phyloP scores from a whole-genome alignment of 2,329 filamentous ascomycete species.

The Clarireedia monteithiana region DNA sequence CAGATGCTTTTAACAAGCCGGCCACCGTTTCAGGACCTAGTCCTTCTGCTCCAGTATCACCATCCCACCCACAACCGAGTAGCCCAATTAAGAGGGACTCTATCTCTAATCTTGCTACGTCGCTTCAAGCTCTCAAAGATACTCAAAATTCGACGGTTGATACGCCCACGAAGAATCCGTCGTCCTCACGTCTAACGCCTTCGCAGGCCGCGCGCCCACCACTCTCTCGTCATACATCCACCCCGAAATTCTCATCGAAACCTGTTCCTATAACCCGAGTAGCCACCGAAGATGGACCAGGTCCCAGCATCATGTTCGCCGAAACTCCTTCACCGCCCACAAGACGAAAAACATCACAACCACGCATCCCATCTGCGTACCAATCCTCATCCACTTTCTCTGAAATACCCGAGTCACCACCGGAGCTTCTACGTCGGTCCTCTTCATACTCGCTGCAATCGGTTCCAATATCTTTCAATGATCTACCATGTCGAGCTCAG shows the following conservation, averaged over 20 bases:
- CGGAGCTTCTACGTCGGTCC: slow-evolving; percentile 24
- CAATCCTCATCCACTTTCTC: slow-evolving; percentile 15
- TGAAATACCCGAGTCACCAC: slow-evolving; percentile 42
- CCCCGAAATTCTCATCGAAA: slow-evolving; percentile 25
- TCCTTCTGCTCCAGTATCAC: slow-evolving; percentile 1
- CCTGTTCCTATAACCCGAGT: slow-evolving; percentile 32
- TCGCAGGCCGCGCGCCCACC: slow-evolving; percentile 40
- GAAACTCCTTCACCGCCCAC: slow-evolving; percentile 18
- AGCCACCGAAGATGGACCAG: slow-evolving; percentile 54
- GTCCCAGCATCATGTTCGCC: slow-evolving; percentile 62
- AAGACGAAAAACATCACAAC: slow-evolving; percentile 26
- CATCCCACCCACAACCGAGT: slow-evolving; percentile 6
- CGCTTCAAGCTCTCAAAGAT: slow-evolving; percentile 46
- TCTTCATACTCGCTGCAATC: slow-evolving; percentile 14
- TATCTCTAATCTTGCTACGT: slow-evolving; percentile 13
- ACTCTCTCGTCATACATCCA: slow-evolving; percentile 31
- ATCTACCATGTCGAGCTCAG: slow-evolving; percentile 20
- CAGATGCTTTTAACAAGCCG: neutral
- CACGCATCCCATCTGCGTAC: slow-evolving; percentile 17
- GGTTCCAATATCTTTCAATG: slow-evolving; percentile 23
- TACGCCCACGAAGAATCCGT: slow-evolving; percentile 35
- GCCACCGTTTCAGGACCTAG: neutral
- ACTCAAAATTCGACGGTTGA: slow-evolving; percentile 67
- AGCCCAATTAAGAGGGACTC: slow-evolving; percentile 10
- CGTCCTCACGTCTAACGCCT: slow-evolving; percentile 36